Base-by-base conservation (phyloP, 768 basidiomycete genomes). In the Mycena amicta region DNA sequence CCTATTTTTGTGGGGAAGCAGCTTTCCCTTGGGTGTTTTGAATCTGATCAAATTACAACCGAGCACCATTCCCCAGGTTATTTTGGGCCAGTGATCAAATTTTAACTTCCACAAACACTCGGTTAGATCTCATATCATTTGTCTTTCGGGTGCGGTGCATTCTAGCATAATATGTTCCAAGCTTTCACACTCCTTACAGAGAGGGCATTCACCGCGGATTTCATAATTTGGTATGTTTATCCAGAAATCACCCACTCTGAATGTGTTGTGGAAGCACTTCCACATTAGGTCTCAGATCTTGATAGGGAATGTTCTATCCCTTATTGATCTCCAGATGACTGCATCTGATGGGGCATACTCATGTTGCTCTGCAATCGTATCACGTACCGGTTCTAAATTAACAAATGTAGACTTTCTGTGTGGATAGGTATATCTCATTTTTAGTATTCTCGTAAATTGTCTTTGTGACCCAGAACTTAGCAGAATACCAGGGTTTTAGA, bases 201-300 rank as follows among this genome's bases (percentile, higher is more conserved):
- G 3, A 3, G 47, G 20, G 31, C 67, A 70, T 30, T 20, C 29
- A 0, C 43, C 66, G 0, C 64, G n/a, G 1, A 29, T 30, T 31
- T 66, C 57, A 20, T 43, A 54, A 26, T 56, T 56, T 0, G 62
- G 61, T 0, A 68, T 50, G 2, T 62, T 51, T 0, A 26, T 28
- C 69, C 69, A 68, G 47, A 50, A 68, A 0, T 0, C 1, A 0
- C 69, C 69, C 1, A 56, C 45, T 20, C 26, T 50, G 29, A 30
- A 59, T 22, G 46, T 55, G 4, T 50, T 26, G 25, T 59, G 58
- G 2, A 45, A 30, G 27, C 25, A 23, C 33, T 61, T 61, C 59
- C 59, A 61, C 3, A 61, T 4, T 50, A 61, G 53, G 12, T 60
- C 55, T 0, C 43, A 46, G 0, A 54, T 49, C 1, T 52, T 29